These are phyloP conservation scores for Hippophae tibetana DNA, from an alignment of 306 rosid genomes.

Conservation along the genomic window DNA sequence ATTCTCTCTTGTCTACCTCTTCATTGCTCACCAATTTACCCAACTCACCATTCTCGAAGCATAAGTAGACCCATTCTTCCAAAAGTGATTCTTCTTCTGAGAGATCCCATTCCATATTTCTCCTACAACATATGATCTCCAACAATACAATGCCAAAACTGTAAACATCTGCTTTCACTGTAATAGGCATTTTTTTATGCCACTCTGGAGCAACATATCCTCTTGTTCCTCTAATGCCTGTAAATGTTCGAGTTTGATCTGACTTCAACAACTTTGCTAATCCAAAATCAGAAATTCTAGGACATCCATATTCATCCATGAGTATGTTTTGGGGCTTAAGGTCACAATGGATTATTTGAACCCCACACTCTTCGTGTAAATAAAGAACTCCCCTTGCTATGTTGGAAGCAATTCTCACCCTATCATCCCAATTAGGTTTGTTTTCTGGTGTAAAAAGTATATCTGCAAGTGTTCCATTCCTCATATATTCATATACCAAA, in stretches of 20 bases:
- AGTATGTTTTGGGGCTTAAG: constrained; percentile 30
- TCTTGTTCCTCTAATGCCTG: constrained; percentile 24
- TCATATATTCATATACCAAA: constrained; percentile 20
- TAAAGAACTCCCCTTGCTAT: constrained; percentile 23
- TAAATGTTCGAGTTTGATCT: constrained; percentile 20
- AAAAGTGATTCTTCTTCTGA: constrained; percentile 14
- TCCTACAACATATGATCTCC: constrained; percentile 18
- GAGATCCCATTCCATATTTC: constrained; percentile 6
- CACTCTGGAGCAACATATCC: constrained; percentile 29
- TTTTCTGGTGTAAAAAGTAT: constrained; percentile 10
- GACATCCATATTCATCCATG: constrained; percentile 7
- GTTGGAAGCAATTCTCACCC: constrained; percentile 9
- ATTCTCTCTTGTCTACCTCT: constrained; percentile 1
- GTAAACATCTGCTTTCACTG: constrained; percentile 20
- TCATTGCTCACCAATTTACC: constrained; percentile 6
- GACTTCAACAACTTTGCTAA: constrained; percentile 20
- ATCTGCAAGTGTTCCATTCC: constrained; percentile 23
- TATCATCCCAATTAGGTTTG: constrained; percentile 14
- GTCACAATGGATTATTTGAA: constrained; percentile 26
- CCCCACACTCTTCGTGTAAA: constrained; percentile 24
- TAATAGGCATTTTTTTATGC: constrained; percentile 13
- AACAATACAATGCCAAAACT: constrained; percentile 24
- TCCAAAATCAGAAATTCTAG: constrained; percentile 21
- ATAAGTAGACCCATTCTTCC: constrained; percentile 11
- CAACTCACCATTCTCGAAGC: constrained; percentile 14